Percentiles rank a stretch among this genome's conserved stretches.
phyloP scores from a whole-genome alignment of 2,329 filamentous ascomycete species.

The Colletotrichum limetticola region DNA sequence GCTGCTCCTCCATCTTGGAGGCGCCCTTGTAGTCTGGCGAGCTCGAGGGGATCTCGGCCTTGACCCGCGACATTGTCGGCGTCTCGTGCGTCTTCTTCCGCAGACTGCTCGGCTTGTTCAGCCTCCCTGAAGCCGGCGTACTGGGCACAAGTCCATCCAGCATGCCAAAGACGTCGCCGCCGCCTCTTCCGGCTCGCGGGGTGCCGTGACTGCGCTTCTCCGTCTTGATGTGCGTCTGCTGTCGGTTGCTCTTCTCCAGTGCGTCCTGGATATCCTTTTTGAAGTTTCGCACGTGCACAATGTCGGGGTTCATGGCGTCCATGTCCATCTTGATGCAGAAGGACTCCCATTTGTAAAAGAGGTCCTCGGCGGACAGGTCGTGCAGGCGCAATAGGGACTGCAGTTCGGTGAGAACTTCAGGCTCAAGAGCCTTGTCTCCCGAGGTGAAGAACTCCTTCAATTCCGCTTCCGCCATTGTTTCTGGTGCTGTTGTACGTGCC shows the following conservation, averaged over 20 bases:
- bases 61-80: constrained; percentile 58
- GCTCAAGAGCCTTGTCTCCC: constrained; percentile 69
- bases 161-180: constrained; percentile 85
- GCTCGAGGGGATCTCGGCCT: constrained; percentile 55
- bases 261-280: constrained; percentile 89
- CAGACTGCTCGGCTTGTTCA: constrained; percentile 41
- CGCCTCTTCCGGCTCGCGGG: constrained; percentile 67
- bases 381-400: constrained; percentile 88
- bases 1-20: constrained; percentile 52
- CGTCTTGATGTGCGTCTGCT: constrained; percentile 68
- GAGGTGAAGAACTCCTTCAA: constrained; percentile 65
- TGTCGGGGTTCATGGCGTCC: constrained; percentile 77
- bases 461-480: constrained; percentile 43
- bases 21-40: constrained; percentile 54
- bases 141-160: constrained; percentile 76
- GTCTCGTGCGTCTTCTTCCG: constrained; percentile 55
- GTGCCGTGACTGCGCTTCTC: constrained; percentile 72
- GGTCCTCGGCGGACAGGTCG: constrained; percentile 81
- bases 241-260: constrained; percentile 79
- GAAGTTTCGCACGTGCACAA: constrained; percentile 79
- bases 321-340: constrained; percentile 95
- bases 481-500: neutral
- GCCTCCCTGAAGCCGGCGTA: constrained; percentile 57
- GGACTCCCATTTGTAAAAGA: constrained; percentile 99
- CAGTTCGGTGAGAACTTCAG: constrained; percentile 84